These are phyloP conservation scores for Leishmania aethiopica DNA, from an alignment of 208 protist species.

Conservation along the genomic window DNA sequence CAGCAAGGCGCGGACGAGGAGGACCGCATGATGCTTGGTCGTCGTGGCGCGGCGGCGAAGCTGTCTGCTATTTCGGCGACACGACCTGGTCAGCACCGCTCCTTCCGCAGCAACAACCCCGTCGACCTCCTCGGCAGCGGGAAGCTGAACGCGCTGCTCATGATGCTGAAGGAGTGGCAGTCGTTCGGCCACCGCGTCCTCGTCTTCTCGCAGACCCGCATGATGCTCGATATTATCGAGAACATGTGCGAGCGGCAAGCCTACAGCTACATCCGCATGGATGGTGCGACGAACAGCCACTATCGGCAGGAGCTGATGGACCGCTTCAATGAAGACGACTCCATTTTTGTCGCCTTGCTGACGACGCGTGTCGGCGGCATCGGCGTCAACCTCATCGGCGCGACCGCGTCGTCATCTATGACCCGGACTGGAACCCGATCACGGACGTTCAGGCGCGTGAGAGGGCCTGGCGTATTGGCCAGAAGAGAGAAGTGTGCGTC, in stretches of 20 bases:
- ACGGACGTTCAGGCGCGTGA: conserved; percentile 91
- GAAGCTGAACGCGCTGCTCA: conserved; percentile 93
- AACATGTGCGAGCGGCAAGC: conserved; percentile 75
- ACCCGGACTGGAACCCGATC: conserved; percentile 98
- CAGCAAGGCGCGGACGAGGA: conserved; percentile 42
- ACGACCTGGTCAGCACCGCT: conserved; percentile 20
- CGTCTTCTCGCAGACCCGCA: conserved; percentile 97
- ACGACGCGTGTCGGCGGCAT: conserved; percentile 97
- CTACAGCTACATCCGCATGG: conserved; percentile 95
- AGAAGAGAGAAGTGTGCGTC: conserved; percentile 95
- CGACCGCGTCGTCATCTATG: conserved; percentile 98
- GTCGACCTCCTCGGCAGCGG: conserved; percentile 77
- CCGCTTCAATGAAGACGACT: conserved; percentile 93
- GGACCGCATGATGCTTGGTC: conserved; percentile 19
- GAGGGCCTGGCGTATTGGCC: conserved; percentile 98
- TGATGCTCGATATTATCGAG: conserved; percentile 99
- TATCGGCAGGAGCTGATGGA: conserved; percentile 93
- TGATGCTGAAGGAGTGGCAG: conserved; percentile 95
- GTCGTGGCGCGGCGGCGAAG: conserved; percentile 8
- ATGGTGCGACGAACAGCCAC: conserved; percentile 92
- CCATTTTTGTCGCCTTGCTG: conserved; percentile 96
- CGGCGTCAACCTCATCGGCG: conserved; percentile 98
- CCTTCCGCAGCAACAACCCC: conserved; percentile 72
- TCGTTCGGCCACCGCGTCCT: conserved; percentile 93
- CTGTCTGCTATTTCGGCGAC: neutral